These are phyloP conservation scores for Trichophyton rubrum DNA, from an alignment of 2,329 filamentous ascomycete species.

Conservation along the genomic window DNA sequence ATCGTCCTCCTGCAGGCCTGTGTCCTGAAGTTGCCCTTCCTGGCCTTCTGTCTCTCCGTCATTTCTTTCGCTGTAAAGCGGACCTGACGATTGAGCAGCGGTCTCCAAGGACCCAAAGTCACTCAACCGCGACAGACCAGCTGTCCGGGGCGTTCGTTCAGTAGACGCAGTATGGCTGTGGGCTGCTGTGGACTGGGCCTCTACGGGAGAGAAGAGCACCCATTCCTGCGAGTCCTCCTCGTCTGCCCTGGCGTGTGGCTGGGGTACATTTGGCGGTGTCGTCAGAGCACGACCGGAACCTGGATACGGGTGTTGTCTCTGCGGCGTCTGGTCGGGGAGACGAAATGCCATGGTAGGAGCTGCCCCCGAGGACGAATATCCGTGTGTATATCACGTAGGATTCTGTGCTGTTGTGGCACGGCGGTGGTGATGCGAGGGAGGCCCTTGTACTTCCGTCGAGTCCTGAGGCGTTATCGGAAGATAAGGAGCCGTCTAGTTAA, in stretches of 20 bases:
- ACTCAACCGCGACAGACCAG: conserved; percentile 61
- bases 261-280: conserved; percentile 19
- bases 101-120: conserved; percentile 62
- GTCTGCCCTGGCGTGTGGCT: conserved; percentile 26
- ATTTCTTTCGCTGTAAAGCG: conserved; percentile 18
- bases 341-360: conserved; percentile 10
- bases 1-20: conserved; percentile 37
- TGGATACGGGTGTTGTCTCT: conserved; percentile 7
- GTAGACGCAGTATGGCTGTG: conserved; percentile 55
- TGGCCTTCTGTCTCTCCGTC: conserved; percentile 38
- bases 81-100: conserved; percentile 34
- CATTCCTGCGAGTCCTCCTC: conserved; percentile 77
- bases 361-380: not conserved
- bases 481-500: not conserved
- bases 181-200: conserved; percentile 45
- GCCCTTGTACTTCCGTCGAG: not conserved
- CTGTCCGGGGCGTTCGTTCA: conserved; percentile 51
- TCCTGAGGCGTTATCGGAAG: not conserved
- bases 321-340: conserved; percentile 11
- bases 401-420: not conserved
- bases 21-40: conserved; percentile 41
- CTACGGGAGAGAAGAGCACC: conserved; percentile 77
- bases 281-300: conserved; percentile 10
- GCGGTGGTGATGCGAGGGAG: not conserved
- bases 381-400: not conserved